These are phyloP conservation scores for Ogataea methylovora DNA, from an alignment of 805 yeast genomes.

Conservation along the genomic window DNA sequence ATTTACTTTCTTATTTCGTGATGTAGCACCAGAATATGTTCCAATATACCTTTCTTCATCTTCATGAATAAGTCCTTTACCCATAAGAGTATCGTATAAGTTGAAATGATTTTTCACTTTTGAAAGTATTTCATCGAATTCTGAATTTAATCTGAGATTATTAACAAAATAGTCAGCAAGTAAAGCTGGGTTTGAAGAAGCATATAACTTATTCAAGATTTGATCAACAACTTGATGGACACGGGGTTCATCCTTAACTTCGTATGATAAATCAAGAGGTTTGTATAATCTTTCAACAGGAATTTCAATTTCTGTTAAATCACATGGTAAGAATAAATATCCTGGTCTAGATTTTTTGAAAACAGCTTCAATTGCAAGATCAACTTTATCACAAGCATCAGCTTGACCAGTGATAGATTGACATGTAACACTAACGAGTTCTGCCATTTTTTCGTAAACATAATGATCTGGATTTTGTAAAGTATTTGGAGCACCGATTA, in stretches of 20 bases:
- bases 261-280: constrained; percentile 18
- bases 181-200: constrained; percentile 29
- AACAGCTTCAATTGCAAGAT: constrained; percentile 52
- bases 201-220: constrained; percentile 31
- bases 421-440: constrained; percentile 45
- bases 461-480: constrained; percentile 55
- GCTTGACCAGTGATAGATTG: constrained; percentile 40
- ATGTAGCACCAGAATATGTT: constrained; percentile 30
- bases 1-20: constrained; percentile 24
- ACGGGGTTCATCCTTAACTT: constrained; percentile 12
- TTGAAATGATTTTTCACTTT: constrained; percentile 28
- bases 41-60: constrained; percentile 34
- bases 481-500: constrained; percentile 45
- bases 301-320: constrained; percentile 50
- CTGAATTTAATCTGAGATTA: constrained; percentile 27
- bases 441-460: constrained; percentile 57
- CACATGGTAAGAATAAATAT: constrained; percentile 71
- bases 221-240: constrained; percentile 15
- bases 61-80: constrained; percentile 34
- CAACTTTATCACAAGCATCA: constrained; percentile 56
- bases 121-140: constrained; percentile 23
- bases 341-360: constrained; percentile 69
- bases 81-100: constrained; percentile 31
- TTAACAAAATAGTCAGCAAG: constrained; percentile 34
- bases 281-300: constrained; percentile 27